Conservation (phyloP, 345 rosid species). For the Gynandropsis gynandra region DNA sequence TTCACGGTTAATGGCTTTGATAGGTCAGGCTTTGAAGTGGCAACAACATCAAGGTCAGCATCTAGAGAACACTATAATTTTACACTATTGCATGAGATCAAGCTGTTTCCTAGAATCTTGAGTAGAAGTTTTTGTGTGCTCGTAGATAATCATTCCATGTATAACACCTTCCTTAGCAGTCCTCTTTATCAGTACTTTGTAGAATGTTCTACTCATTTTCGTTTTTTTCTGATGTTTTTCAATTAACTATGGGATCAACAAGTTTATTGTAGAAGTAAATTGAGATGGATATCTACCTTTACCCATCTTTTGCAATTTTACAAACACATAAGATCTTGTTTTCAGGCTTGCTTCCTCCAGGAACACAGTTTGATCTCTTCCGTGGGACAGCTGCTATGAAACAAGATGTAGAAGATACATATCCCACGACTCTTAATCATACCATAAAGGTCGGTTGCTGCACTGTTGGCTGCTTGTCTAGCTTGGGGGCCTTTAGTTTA, state of each 20-base stretch:
- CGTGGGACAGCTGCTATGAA: conserved; percentile 98
- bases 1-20: conserved; percentile 93
- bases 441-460: conserved; percentile 76
- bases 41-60: conserved; percentile 94
- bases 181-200: too few species aligned
- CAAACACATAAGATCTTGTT: conserved; percentile 10
- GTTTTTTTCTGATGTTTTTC: too few species aligned
- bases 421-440: conserved; percentile 70
- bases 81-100: conserved; percentile 14
- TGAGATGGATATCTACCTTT: conserved; percentile 8
- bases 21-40: conserved; percentile 98
- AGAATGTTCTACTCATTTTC: too few species aligned
- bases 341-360: conserved; percentile 91
- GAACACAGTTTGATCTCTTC: conserved; percentile 94
- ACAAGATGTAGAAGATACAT: conserved; percentile 91
- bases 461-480: conserved; percentile 10
- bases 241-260: neutral
- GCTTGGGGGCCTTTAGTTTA: conserved; percentile 1
- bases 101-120: neutral
- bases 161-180: neutral
- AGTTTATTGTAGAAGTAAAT: too few species aligned
- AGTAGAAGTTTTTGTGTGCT: neutral
- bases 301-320: neutral
- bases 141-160: neutral
- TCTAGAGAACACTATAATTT: conserved; percentile 10